Evolutionary conservation across 2,329 filamentous ascomycete species (phyloP), one percentile per base, ranked within the genome.

Genomic region (Aureobasidium mangrovei): DNA sequence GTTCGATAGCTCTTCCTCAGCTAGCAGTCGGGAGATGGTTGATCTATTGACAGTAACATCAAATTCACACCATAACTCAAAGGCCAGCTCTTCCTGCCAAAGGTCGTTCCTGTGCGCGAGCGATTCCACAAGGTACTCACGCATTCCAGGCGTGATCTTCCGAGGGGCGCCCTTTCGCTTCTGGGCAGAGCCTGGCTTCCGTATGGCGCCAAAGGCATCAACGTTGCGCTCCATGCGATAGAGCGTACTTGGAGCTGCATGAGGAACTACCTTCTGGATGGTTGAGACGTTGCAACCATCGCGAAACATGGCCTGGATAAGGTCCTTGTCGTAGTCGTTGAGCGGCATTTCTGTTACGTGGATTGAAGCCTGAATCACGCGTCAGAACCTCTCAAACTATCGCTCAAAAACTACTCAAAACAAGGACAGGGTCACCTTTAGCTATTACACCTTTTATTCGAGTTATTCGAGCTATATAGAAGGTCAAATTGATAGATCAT

Each of bases 61-160:
- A 26, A 49, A 49, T 41, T 49, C 6, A 6, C 36, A 49, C 36
- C 6, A 49, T 7, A 40, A 40, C 31, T 49, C 9, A 33, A 49
- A 49, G 12, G 29, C 36, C 7, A 49, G 18, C 10, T 49, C 36
- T 35, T 49, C 35, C 35, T 49, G 10, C 46, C 18, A 49, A 12
- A 49, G 46, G 36, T 49, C 46, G 46, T 49, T 49, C 12, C 46
- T 49, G 40, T 39, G n/a, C 27, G 35, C 6, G 28, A 49, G 46
- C 7, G 40, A 24, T 24, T 40, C 35, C 6, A 49, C 40, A 7
- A 26, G 18, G 12, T 41, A 49, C n/a, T 49, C 2, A 26, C 38
- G 27, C 18, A 49, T 6, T 24, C 24, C 7, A 29, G 9, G 46
- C 28, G 27, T 49, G 3, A 49, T 2, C 36, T 49, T 49, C 2